Evolutionary conservation across 768 basidiomycete species (phyloP), one percentile per base, ranked within the genome.

Genomic region (Pluteus cervinus): DNA sequence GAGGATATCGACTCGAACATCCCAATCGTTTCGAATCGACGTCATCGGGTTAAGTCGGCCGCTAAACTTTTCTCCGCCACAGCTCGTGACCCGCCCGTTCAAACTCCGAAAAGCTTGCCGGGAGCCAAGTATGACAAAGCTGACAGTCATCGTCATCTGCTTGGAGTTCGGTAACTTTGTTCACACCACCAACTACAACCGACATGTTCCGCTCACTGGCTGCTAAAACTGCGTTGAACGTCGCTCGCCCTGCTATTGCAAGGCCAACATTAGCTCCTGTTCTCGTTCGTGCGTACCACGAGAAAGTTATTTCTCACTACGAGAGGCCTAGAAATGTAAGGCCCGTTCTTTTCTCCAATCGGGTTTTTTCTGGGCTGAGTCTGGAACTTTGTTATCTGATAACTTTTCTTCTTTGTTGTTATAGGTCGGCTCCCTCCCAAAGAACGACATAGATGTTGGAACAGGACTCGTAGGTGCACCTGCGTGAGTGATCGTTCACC

Each of bases 381-480:
- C 58, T 61, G 47, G 61, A 53, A 50, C 45, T 44, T 40, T 33
- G 46, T 69, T 74, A 75, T 75, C 79, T 81, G 79, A 83, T 81
- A 76, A 65, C 51, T 55, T 44, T 37, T 34, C 15, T 33, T 37
- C 45, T 51, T 51, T 50, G 39, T 11, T 38, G 36, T 30, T 33
- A 24, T 41, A 99, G 94, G 94, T 99, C 20, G 96, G 96, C 45
- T 94, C 91, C 39, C 76, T 99, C 50, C 86, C 89, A 51, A 98
- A 98, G 66, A 75, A 70, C 49, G 93, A 97, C 58, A 43, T 73
- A 15, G 82, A 96, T 60, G 94, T 99, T 36, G 96, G 96, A 18
- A 97, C 93, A 29, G 96, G 96, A 22, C 86, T 99, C 34, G 96
- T 99, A 28, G 96, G 96, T 32, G 93, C 92, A 37, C 92, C 92